A percentile compares a stretch with the other conserved stretches of the same genome.
These are phyloP conservation scores for Albizia julibrissin DNA, from an alignment of 306 rosid genomes.

Conservation along the genomic window DNA sequence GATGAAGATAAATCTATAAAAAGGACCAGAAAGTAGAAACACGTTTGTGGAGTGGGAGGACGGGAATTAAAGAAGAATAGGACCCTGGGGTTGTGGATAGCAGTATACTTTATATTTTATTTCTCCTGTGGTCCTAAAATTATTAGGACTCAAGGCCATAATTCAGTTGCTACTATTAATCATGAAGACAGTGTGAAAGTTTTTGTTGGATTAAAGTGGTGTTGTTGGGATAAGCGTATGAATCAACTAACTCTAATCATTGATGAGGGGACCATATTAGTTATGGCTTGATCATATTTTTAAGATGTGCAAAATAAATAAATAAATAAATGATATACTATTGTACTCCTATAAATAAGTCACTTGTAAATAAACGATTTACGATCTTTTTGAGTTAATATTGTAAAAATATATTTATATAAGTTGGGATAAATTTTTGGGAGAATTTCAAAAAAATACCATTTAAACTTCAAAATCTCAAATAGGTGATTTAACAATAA, in stretches of 20 bases:
- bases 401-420: too few relatives aligned
- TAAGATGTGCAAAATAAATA: not conserved
- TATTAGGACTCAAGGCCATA: not conserved
- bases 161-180: not conserved
- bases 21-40: not conserved
- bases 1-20: not conserved
- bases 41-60: not conserved
- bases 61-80: not conserved
- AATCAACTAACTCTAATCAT: conserved; percentile 15
- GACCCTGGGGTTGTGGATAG: not conserved
- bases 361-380: too few relatives aligned
- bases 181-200: not conserved
- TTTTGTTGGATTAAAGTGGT: not conserved
- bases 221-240: not conserved
- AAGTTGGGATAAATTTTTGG: too few relatives aligned
- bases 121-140: conserved; percentile 1
- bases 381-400: too few relatives aligned
- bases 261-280: conserved; percentile 13
- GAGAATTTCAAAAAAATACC: too few relatives aligned
- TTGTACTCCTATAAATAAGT: too few relatives aligned
- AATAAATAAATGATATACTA: not conserved
- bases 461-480: too few relatives aligned
- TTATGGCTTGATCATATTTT: not conserved
- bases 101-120: not conserved
- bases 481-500: too few relatives aligned